These are phyloP conservation scores for Cenchrus fungigraminus DNA, from an alignment of 176 grass and related monocot species.

Conservation along the genomic window DNA sequence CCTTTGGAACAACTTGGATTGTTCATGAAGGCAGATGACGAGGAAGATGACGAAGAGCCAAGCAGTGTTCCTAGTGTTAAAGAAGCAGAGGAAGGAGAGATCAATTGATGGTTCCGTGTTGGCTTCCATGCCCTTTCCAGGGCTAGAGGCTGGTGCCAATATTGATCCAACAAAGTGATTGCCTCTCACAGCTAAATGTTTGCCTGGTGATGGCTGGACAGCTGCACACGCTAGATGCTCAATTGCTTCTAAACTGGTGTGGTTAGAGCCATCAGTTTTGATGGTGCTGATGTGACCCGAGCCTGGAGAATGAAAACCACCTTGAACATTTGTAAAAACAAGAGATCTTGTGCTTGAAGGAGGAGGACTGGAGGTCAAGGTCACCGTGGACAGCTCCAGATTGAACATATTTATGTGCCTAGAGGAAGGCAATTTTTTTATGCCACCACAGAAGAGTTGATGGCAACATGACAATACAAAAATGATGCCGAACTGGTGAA, in stretches of 20 bases:
- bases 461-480: neutral
- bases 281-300: neutral
- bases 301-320: neutral
- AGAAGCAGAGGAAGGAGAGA: slow-evolving; percentile 67
- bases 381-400: neutral
- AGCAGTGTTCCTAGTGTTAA: slow-evolving; percentile 44
- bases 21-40: slow-evolving; percentile 87
- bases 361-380: neutral
- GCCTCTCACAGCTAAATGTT: neutral
- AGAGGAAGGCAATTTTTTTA: slow-evolving; percentile 2
- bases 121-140: slow-evolving; percentile 31
- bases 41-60: slow-evolving; percentile 87
- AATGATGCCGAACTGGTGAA: neutral
- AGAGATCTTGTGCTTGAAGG: neutral
- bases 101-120: slow-evolving; percentile 50
- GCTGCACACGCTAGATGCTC: neutral
- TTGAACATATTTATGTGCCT: slow-evolving; percentile 15
- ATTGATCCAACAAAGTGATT: neutral
- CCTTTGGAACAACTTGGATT: slow-evolving; percentile 88
- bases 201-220: slow-evolving; percentile 2
- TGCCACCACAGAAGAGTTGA: neutral
- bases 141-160: slow-evolving; percentile 21
- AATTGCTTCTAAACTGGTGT: neutral
- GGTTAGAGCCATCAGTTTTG: slow-evolving; percentile 8
- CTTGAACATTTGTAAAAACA: neutral